A percentile compares a stretch with the other conserved stretches of the same genome.
Conservation (phyloP, 768 basidiomycete genomes). For the Steccherinum ochraceum region DNA sequence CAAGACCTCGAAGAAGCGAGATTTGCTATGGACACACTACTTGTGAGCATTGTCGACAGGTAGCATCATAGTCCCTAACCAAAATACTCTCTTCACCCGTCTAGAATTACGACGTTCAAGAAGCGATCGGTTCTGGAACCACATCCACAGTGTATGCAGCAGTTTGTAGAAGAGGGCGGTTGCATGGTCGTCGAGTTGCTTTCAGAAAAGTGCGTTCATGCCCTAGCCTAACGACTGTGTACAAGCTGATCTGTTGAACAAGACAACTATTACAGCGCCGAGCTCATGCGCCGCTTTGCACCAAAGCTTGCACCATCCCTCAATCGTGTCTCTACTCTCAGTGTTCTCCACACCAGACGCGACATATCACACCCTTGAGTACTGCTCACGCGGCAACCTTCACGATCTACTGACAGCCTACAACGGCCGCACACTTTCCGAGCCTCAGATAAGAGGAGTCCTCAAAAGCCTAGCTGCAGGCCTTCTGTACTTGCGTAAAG, state of each 20-base stretch:
- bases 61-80: too few relatives aligned
- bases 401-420: slow-evolving; percentile 23
- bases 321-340: slow-evolving; percentile 40
- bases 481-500: slow-evolving; percentile 36
- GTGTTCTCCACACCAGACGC: slow-evolving; percentile 27
- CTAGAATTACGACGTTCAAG: not conserved
- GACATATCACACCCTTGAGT: slow-evolving; percentile 37
- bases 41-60: too few relatives aligned
- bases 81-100: too few relatives aligned
- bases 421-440: slow-evolving; percentile 18
- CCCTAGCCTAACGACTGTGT: not conserved
- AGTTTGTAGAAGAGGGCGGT: not conserved
- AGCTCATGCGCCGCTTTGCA: slow-evolving; percentile 26
- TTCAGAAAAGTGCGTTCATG: not conserved
- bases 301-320: slow-evolving; percentile 41
- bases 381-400: slow-evolving; percentile 37
- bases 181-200: not conserved
- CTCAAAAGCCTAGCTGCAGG: slow-evolving; percentile 35
- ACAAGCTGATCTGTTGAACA: too few relatives aligned
- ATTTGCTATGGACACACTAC: too few relatives aligned
- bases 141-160: not conserved
- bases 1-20: too few relatives aligned
- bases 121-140: not conserved
- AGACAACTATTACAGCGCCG: too few relatives aligned
- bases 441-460: slow-evolving; percentile 32